Base-by-base conservation (phyloP, 768 basidiomycete genomes). In the Serpula lacrymans region DNA sequence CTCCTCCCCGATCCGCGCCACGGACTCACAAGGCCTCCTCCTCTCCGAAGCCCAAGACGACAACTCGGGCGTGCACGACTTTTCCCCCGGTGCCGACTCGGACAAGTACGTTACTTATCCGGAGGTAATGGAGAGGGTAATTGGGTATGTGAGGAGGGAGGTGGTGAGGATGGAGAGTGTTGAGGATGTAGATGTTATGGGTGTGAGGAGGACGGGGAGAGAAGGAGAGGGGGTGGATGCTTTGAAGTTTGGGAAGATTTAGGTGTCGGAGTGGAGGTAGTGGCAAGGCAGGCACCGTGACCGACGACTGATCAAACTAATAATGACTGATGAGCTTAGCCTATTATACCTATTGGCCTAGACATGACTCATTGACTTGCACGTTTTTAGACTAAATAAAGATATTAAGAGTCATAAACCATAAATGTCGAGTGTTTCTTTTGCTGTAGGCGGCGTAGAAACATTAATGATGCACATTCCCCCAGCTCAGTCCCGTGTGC, bases 21-120 rank as follows among this genome's bases (percentile, higher is more conserved):
- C 84, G 20, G 72, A 78, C 41, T 46, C 41, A 52, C 42, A 42
- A 8, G 50, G 48, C 16, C 14, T n/a, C 31, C 56, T 83, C 13
- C 73, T 75, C 35, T 69, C 67, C 36, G 80, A 83, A 52, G 52
- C 63, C 13, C 68, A 60, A 17, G 85, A 88, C 43, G 84, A 88
- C 49, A 70, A 72, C 17, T 82, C 79, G 8, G 82, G 87, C 10
- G 83, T 89, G 25, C 75, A 82, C 42, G 86, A 88, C 58, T 88
- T 82, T 58, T 7, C 31, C 31, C 31, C 31, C n/a, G 6, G 8
- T 18, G 6, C 31, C 14, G 14, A 11, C 6, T 2, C 64, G n/a
- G 74, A 77, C 57, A 75, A 78, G 51, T 87, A 89, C 49, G 70
- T 93, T 10, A 64, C 71, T 37, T 87, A 89, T 52, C 84, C 89